Conservation (phyloP, 2,329 filamentous ascomycete species). For the Peltaster fructicola region DNA sequence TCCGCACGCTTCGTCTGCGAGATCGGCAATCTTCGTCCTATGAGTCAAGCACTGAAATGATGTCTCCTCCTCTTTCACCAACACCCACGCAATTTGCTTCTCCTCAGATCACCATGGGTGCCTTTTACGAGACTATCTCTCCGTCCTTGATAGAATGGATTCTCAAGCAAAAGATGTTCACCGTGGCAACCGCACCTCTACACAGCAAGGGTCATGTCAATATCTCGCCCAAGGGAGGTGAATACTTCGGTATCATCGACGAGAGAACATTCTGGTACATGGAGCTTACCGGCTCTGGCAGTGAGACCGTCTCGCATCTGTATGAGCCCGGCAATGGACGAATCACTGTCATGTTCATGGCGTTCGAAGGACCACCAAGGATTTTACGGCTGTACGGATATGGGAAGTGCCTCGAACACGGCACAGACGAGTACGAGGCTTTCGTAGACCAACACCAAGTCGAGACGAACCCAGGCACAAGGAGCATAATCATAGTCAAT, state of each 20-base stretch:
- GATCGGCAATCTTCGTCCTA: no score
- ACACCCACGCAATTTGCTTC: not conserved
- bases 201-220: slow-evolving; percentile 26
- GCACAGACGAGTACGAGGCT: slow-evolving; percentile 14
- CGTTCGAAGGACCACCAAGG: slow-evolving; percentile 24
- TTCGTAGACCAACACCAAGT: slow-evolving; percentile 21
- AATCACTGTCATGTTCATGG: slow-evolving; percentile 26
- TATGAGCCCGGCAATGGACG: slow-evolving; percentile 25
- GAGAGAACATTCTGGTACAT: slow-evolving; percentile 27
- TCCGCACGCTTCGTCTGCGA: no score
- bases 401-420: slow-evolving; percentile 22
- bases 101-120: slow-evolving; percentile 24
- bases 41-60: no score
- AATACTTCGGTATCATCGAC: slow-evolving; percentile 24
- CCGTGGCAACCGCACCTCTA: slow-evolving; percentile 26
- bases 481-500: slow-evolving; percentile 25
- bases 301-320: slow-evolving; percentile 27
- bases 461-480: slow-evolving; percentile 19
- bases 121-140: slow-evolving; percentile 27
- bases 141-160: slow-evolving; percentile 24
- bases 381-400: slow-evolving; percentile 28
- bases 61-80: no score
- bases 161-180: slow-evolving; percentile 26
- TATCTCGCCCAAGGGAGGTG: slow-evolving; percentile 28
- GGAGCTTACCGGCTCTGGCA: slow-evolving; percentile 25